Evolutionary conservation across 1,139 yeast genomes (phyloP), one percentile per base, ranked within the genome.

Genomic region (Suhomyces taliae): DNA sequence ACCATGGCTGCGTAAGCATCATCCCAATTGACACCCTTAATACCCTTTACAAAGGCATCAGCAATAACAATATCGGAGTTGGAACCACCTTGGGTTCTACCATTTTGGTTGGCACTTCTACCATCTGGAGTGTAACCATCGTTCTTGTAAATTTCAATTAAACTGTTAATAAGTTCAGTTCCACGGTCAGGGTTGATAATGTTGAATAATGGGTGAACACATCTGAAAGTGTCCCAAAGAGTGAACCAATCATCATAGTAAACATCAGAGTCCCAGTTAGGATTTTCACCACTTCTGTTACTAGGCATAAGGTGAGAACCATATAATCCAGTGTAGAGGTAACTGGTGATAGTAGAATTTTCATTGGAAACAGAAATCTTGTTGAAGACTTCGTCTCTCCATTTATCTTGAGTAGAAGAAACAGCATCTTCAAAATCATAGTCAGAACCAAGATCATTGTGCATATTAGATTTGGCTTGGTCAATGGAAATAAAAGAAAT

Each of bases 61-160:
- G 74, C 73, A 47, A 71, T 56, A n/a, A 70, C 62, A 27, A 69
- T 67, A 49, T 71, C 76, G 1, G 74, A 68, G 47, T 70, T 68
- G 37, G 70, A 61, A 0, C 76, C 76, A 29, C 76, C 76, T 51
- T 70, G 75, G 5, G 74, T 69, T 35, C 68, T 56, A 9, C 75
- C 75, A 43, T 69, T 67, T 49, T 70, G 70, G 48, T 68, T 67
- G 11, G 72, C 72, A 43, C 69, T 60, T 36, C 76, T 56, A 6
- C 70, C 74, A 52, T 71, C 76, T 0, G 76, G 76, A 47, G 71
- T 64, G 50, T 57, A 71, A 3, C 74, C 74, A 31, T 68, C 74
- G 46, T 65, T 52, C 43, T 61, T 55, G 53, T 65, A 69, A 15
- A 62, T 66, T 32, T 66, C 65, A 27, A 65, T 57, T 39, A 71